These are phyloP conservation scores for Marvania coccoides DNA, from an alignment of 139 green algal species.

Conservation along the genomic window DNA sequence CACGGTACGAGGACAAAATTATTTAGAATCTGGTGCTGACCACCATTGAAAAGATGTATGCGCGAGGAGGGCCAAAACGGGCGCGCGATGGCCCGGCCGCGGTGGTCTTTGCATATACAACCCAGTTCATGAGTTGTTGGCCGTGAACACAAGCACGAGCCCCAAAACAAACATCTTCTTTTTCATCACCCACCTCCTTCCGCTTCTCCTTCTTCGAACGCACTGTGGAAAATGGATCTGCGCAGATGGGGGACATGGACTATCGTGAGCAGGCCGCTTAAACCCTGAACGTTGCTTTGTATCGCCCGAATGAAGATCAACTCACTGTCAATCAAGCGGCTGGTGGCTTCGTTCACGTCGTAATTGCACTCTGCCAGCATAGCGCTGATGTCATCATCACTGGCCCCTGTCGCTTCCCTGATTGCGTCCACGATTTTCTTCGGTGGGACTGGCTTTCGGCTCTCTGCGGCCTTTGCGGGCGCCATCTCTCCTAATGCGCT, in stretches of 20 bases:
- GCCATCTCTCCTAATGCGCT: conserved; percentile 8
- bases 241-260: neutral
- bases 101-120: no score
- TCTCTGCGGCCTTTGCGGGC: neutral
- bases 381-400: conserved; percentile 40
- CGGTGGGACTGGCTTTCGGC: neutral
- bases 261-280: neutral
- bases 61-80: no score
- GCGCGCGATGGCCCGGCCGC: no score
- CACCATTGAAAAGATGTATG: no score
- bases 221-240: conserved; percentile 40
- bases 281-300: neutral
- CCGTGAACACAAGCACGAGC: no score
- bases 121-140: no score
- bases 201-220: conserved; percentile 22
- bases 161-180: neutral
- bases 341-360: conserved; percentile 45
- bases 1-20: no score
- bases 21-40: no score
- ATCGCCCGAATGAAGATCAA: neutral
- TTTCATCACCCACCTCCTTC: conserved; percentile 29
- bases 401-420: conserved; percentile 37
- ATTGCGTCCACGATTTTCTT: conserved; percentile 39
- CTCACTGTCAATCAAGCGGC: conserved; percentile 46
- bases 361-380: conserved; percentile 42